Base-by-base conservation (phyloP, 129 eudicot species). In the carrot (Daucus carota) region DNA sequence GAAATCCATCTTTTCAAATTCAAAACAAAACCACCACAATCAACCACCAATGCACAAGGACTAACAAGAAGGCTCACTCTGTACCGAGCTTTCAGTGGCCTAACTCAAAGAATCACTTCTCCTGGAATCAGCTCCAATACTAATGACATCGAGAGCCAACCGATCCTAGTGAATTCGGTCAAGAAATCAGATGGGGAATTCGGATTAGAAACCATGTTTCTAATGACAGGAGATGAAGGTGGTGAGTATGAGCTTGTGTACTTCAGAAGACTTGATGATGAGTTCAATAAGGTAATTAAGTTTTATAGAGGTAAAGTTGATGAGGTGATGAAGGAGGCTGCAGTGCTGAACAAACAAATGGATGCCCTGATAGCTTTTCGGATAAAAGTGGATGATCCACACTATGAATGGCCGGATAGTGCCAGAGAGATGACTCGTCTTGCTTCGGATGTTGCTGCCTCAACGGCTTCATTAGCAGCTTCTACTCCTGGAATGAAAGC, bases 21-120 rank as follows among this genome's bases (percentile, higher is more conserved):
- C 18, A n/a, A 70, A 70, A 70, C 74, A 40, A 38, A 70, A 1
- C 74, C 42, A 18, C 73, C 29, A 36, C 16, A 34, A n/a, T 10
- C 20, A 70, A 9, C 48, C 17, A 40, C 9, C 12, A 40, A 38
- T 43, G 10, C 79, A 32, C 16, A 31, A 0, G 65, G 78, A 57
- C 42, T 52, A 6, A 43, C 62, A 42, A 75, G 78, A 38, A 88
- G 75, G 31, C 83, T 47, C 44, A 38, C 83, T 1, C 83, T 85
- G 4, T 79, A 88, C 78, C 40, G 92, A 75, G 90, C 92, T 9
- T 88, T 88, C 69, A 88, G 92, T 47, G 90, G 83, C 0, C 62
- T 79, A 36, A 83, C 85, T 32, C 81, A 75, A n/a, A 29, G 36
- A 57, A 73, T 43, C 73, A 11, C 14, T 22, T 4, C 26, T 68